These are phyloP conservation scores for Yarrowia hollandica DNA, from an alignment of 805 yeast genomes.

Conservation along the genomic window DNA sequence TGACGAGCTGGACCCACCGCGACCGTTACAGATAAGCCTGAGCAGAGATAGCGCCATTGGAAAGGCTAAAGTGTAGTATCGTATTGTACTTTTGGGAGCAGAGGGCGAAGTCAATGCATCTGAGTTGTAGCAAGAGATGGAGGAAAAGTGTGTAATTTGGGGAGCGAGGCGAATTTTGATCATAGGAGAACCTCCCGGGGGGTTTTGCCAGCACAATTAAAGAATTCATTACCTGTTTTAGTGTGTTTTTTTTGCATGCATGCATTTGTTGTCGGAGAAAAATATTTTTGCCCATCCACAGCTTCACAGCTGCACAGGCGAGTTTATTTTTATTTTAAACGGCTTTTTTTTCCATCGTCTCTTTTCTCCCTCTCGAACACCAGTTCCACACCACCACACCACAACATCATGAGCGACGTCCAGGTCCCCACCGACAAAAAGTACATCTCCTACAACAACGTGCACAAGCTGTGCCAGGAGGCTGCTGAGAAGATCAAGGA, in stretches of 20 bases:
- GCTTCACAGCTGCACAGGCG: conserved; percentile 5
- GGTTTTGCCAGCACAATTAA: too few relatives aligned
- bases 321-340: not conserved
- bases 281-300: not conserved
- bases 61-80: not conserved
- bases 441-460: conserved; percentile 74
- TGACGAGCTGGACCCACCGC: too few relatives aligned
- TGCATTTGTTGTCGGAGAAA: not conserved
- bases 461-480: conserved; percentile 79
- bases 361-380: conserved; percentile 17
- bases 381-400: conserved; percentile 9
- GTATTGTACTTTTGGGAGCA: too few relatives aligned
- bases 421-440: conserved; percentile 40
- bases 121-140: too few relatives aligned
- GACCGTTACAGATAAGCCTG: conserved; percentile 9
- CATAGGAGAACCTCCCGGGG: too few relatives aligned
- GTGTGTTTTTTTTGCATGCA: too few relatives aligned
- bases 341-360: not conserved
- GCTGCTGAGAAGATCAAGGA: conserved; percentile 55
- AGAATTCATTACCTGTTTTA: too few relatives aligned
- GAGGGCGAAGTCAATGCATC: not conserved
- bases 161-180: too few relatives aligned
- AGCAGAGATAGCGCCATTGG: conserved; percentile 13
- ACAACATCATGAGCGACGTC: conserved; percentile 18
- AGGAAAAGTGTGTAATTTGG: too few relatives aligned